These are phyloP conservation scores for Metschnikowia borealis DNA, from an alignment of 805 yeast species.

Conservation along the genomic window DNA sequence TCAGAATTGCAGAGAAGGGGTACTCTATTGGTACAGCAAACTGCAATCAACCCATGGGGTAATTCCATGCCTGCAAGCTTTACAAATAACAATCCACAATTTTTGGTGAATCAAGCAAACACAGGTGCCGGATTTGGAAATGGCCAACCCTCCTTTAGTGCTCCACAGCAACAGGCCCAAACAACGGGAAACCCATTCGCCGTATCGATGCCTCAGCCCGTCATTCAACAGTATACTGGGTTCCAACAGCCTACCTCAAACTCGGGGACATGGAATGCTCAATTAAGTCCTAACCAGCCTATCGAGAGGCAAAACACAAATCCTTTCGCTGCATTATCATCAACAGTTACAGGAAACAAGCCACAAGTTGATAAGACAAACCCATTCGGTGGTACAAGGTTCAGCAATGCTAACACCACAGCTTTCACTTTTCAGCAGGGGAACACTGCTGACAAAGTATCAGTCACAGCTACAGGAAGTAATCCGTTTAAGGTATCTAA, in stretches of 20 bases:
- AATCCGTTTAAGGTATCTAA: constrained; percentile 56
- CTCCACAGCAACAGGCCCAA: constrained; percentile 15
- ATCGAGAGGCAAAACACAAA: constrained; percentile 23
- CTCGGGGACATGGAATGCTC: constrained; percentile 20
- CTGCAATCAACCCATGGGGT: constrained; percentile 41
- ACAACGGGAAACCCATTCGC: constrained; percentile 14
- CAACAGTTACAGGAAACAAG: constrained; percentile 7
- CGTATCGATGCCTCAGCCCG: constrained; percentile 5
- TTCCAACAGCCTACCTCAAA: constrained; percentile 3
- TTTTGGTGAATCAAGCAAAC: constrained; percentile 21
- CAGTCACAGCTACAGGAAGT: constrained; percentile 46
- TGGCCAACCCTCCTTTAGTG: constrained; percentile 21
- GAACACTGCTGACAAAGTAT: constrained; percentile 12
- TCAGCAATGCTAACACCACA: constrained; percentile 23
- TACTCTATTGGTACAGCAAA: constrained; percentile 35
- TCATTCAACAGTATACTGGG: constrained; percentile 11
- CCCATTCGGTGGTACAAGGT: constrained; percentile 44
- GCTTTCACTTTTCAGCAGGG: constrained; percentile 15
- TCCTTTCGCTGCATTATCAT: constrained; percentile 29
- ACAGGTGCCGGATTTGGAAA: constrained; percentile 63
- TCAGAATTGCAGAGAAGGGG: constrained; percentile 18
- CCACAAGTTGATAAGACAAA: constrained; percentile 29
- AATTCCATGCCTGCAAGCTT: constrained; percentile 11
- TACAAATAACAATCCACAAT: constrained; percentile 9
- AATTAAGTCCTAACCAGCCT: background rate